Evolutionary conservation across 2,329 filamentous ascomycete genomes (phyloP).

Genomic region (Diaporthe sp.): DNA sequence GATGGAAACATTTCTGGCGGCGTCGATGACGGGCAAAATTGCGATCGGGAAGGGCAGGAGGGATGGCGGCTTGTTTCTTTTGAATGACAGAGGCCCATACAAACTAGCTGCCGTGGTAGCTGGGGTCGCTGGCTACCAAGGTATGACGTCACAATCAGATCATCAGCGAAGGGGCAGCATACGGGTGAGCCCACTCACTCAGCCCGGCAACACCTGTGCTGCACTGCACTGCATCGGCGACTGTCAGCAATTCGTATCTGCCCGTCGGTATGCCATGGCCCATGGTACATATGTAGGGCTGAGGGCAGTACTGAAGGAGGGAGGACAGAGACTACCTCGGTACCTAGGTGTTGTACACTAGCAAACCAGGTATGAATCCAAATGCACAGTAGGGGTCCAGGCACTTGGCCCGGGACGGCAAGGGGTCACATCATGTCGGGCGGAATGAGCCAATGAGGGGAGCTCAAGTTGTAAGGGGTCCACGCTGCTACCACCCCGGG

Average conservation of each 20-base stretch:
- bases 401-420: not conserved
- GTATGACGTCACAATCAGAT: constrained; percentile 19
- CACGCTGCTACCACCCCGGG: not conserved
- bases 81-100: constrained; percentile 1
- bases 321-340: too few relatives aligned
- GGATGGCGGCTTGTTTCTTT: constrained; percentile 2
- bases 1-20: not conserved
- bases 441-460: not conserved
- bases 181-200: not conserved
- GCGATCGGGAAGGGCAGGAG: not conserved
- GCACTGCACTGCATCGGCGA: too few relatives aligned
- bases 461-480: not conserved
- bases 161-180: not conserved
- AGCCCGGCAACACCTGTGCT: not conserved
- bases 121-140: not conserved
- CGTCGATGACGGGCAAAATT: constrained; percentile 19
- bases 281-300: not conserved
- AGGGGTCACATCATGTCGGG: not conserved
- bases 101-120: not conserved
- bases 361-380: too few relatives aligned
- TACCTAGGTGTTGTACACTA: not conserved
- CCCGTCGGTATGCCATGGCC: not conserved
- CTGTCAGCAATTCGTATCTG: too few relatives aligned
- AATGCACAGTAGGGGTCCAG: not conserved
- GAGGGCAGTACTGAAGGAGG: not conserved